Evolutionary conservation across 331 rosid species (phyloP), one percentile per base, ranked within the genome.

Genomic region (Ulmus americana): DNA sequence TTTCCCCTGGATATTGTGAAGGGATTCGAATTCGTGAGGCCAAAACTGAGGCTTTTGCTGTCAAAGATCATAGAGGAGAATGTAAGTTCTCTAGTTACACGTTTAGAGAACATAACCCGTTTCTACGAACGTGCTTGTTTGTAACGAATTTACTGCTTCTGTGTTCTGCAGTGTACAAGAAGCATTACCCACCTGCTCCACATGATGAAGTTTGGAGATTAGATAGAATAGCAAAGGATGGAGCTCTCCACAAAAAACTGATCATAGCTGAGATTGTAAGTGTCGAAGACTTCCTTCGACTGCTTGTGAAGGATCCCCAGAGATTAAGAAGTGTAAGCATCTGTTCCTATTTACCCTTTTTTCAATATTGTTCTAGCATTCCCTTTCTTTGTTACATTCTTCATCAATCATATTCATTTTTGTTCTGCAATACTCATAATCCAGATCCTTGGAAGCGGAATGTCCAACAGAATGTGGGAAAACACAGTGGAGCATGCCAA

Each of bases 381-480:
- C 59, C 42, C 38, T 53, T 59, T 35, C 68, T 52, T 18, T 46
- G 8, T 12, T 18, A 48, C 11, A 7, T 52, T 18, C 5, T n/a
- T n/a, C n/a, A n/a, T n/a, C n/a, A n/a, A n/a, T n/a, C n/a, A 41
- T 60, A 38, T 51, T 39, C 65, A 10, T 40, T 39, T 74, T 49
- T 16, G 51, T 61, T 43, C 11, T 66, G 62, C 10, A 14, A 42
- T 10, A 44, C 58, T 65, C 46, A 66, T 14, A 56, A 60, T 74
- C n/a, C 71, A 86, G 97, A 76, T 85, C 53, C 95, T 90, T 13
- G 97, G 97, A 8, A 90, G 92, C 46, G 94, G 97, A 64, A 90
- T 87, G 95, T 87, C 97, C 43, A 87, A 90, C 68, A 83, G 88
- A 68, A 90, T 87, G 95, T 90, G 97, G 97, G 97, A 90, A 73